Conservation (phyloP, 345 rosid species). For the Linum lewisii region DNA sequence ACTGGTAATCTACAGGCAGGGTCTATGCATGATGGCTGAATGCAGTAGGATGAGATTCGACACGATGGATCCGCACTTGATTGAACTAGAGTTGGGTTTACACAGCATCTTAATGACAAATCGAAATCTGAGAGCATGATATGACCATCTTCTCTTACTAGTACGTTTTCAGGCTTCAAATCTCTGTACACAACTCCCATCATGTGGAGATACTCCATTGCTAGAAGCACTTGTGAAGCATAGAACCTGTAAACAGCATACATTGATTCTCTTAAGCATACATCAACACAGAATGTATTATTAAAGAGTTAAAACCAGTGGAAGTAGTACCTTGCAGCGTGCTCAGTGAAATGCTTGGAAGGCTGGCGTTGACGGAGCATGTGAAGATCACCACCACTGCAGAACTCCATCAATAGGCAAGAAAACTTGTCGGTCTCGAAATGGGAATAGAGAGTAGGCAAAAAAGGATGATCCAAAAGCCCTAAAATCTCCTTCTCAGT, state of each 20-base stretch:
- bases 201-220: background rate
- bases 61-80: background rate
- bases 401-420: background rate
- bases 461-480: background rate
- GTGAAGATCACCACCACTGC: background rate
- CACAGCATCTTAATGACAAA: background rate
- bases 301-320: too few species aligned
- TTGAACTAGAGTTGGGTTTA: background rate
- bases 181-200: background rate
- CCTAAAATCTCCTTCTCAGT: background rate
- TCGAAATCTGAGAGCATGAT: background rate
- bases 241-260: background rate
- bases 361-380: background rate
- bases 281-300: too few species aligned
- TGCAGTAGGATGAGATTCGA: background rate
- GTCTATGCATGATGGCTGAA: background rate
- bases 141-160: background rate
- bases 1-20: background rate
- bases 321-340: background rate
- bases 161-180: background rate
- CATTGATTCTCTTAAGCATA: too few species aligned
- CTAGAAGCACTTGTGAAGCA: background rate
- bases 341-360: background rate
- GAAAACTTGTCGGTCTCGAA: background rate
- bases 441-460: background rate